Evolutionary conservation across 139 green algal genomes (phyloP), one percentile per base, ranked within the genome.

Genomic region (Chloropicon primus): DNA sequence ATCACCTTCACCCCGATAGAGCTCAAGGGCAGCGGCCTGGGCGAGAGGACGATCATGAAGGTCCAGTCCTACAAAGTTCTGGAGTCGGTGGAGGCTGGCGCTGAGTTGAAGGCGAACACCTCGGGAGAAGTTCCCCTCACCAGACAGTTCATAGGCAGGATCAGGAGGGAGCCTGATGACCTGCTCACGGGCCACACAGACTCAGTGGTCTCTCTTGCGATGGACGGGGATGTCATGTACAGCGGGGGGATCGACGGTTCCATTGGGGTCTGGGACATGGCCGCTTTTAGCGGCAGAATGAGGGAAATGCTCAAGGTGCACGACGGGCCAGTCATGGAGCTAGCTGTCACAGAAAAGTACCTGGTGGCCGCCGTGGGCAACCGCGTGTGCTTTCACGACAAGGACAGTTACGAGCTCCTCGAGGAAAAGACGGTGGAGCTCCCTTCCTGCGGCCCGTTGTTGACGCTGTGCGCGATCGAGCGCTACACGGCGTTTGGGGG

Each of bases 231-330:
- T 17, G 75, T 62, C 41, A 62, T 62, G 41, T 62, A 62, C 41
- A 62, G 41, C 41, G 41, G 41, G 17, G 41, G 41, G 41, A 17
- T 62, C 29, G 93, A 91, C 22, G 87, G 88, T 25, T 86, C 80
- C 25, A 80, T 97, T 54, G 83, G 88, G 25, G 83, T 95, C 26
- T 94, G 88, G 88, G 82, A 91, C 77, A 81, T 88, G n/a, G n/a
- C 72, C 23, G 86, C 75, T 53, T 89, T 87, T 5, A 28, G 73
- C 73, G 73, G 73, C 73, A 24, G 25, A 21, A 2, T 76, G 2
- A 76, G 73, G 17, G 73, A 54, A 21, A 76, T 22, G 27, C 26
- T 23, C 27, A 10, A 24, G 26, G 25, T 26, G 1, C 88, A 92
- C 80, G 88, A 84, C 75, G 75, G 79, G 29, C 80, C 82, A 21